Evolutionary conservation across 1,139 yeast genomes (phyloP).

Genomic region (Suhomyces maxii): DNA sequence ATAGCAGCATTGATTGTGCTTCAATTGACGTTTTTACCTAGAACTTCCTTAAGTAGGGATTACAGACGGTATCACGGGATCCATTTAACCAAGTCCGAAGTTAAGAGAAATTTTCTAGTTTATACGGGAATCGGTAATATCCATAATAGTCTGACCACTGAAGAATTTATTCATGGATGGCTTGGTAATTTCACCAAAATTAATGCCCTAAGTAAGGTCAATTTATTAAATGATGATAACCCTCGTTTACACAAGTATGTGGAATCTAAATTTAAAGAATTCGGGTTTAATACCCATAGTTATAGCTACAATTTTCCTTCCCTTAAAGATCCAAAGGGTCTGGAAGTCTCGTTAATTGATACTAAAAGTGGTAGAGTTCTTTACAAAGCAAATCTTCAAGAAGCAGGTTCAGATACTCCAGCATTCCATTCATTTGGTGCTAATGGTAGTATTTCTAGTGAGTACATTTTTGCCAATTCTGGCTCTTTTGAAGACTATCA

Average conservation of each 20-base stretch:
- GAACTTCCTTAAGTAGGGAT: constrained; percentile 85
- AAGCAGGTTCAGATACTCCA: constrained; percentile 34
- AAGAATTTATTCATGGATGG: constrained; percentile 30
- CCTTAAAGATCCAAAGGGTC: constrained; percentile 25
- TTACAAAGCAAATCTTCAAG: constrained; percentile 29
- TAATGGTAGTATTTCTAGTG: constrained; percentile 27
- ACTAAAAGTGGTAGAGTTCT: constrained; percentile 19
- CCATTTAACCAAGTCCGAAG: constrained; percentile 61
- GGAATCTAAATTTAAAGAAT: constrained; percentile 25
- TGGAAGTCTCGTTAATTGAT: constrained; percentile 27
- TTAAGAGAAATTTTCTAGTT: constrained; percentile 45
- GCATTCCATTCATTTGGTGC: constrained; percentile 36
- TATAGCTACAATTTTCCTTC: constrained; percentile 20
- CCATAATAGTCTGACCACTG: constrained; percentile 27
- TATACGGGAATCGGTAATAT: constrained; percentile 26
- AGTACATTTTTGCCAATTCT: constrained; percentile 32
- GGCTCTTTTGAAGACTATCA: constrained; percentile 34
- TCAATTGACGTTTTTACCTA: constrained; percentile 74
- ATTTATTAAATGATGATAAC: constrained; percentile 30
- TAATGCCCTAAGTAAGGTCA: constrained; percentile 19
- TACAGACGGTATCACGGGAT: constrained; percentile 73
- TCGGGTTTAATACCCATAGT: constrained; percentile 28
- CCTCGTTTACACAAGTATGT: constrained; percentile 27
- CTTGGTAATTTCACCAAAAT: constrained; percentile 17
- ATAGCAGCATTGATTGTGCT: constrained; percentile 53